These are phyloP conservation scores for Penicillium desertorum DNA, from an alignment of 495 filamentous ascomycete genomes.

Conservation along the genomic window DNA sequence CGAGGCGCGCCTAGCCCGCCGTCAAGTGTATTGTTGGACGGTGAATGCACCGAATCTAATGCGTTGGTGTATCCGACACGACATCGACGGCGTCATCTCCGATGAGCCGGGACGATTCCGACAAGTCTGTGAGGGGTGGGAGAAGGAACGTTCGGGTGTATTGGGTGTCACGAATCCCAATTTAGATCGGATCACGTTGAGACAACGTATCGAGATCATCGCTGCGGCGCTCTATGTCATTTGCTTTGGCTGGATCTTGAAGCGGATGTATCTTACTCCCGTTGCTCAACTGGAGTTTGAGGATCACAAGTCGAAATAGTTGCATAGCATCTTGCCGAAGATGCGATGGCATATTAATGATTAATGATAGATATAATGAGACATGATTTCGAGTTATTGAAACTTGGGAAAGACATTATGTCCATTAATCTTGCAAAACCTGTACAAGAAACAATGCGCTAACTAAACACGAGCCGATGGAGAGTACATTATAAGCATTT, in stretches of 20 bases:
- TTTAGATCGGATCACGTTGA: conserved; percentile 18
- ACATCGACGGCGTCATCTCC: conserved; percentile 58
- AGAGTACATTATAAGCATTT: conserved; percentile 22
- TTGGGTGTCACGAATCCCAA: not conserved
- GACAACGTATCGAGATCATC: conserved; percentile 17
- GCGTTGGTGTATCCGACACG: conserved; percentile 63
- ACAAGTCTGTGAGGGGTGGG: conserved; percentile 21
- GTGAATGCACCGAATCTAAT: conserved; percentile 74
- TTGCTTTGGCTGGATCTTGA: conserved; percentile 32
- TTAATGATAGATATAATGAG: conserved; percentile 12
- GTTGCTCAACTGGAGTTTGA: conserved; percentile 21
- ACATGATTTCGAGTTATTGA: conserved; percentile 4
- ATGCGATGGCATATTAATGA: not conserved
- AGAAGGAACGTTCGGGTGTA: conserved; percentile 14
- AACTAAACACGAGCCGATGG: conserved; percentile 18
- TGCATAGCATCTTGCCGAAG: not conserved
- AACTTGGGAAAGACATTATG: not conserved
- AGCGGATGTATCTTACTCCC: conserved; percentile 14
- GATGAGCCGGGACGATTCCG: conserved; percentile 48
- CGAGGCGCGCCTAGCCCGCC: conserved; percentile 51
- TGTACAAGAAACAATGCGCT: conserved; percentile 5
- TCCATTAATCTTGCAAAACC: not conserved
- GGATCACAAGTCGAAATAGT: conserved; percentile 16
- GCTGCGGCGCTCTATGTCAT: conserved; percentile 17
- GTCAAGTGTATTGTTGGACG: conserved; percentile 76